A percentile compares a stretch with the other conserved stretches of the same genome.
These are phyloP conservation scores for Aspergillus ochraceus DNA, from an alignment of 2,329 filamentous ascomycete genomes.

Conservation along the genomic window DNA sequence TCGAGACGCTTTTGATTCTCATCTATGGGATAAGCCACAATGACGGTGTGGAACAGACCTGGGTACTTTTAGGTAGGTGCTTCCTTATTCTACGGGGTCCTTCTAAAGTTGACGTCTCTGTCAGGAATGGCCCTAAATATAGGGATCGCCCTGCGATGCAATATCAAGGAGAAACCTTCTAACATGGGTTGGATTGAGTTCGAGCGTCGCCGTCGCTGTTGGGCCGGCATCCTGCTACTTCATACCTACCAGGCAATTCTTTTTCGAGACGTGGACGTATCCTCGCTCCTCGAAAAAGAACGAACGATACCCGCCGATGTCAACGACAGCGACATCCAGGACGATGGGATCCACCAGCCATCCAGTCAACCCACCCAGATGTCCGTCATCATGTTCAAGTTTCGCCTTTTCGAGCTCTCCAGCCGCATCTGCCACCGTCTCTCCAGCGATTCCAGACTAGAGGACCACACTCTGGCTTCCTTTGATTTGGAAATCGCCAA, in stretches of 20 bases:
- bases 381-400: conserved; percentile 32
- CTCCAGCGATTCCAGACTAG: conserved; percentile 7
- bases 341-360: conserved; percentile 7
- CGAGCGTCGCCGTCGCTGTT: conserved; percentile 31
- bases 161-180: conserved; percentile 18
- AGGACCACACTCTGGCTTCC: conserved; percentile 2
- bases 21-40: conserved; percentile 23
- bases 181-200: conserved; percentile 20
- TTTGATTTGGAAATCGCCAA: conserved; percentile 18
- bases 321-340: conserved; percentile 23
- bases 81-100: background rate
- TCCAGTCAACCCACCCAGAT: conserved; percentile 29
- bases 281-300: conserved; percentile 25
- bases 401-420: conserved; percentile 29
- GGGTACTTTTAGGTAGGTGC: conserved; percentile 28
- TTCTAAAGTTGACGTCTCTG: background rate
- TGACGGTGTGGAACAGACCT: conserved; percentile 18
- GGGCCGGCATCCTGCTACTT: conserved; percentile 32
- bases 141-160: conserved; percentile 30
- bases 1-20: conserved; percentile 32
- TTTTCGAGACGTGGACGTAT: conserved; percentile 23
- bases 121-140: conserved; percentile 29
- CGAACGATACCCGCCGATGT: conserved; percentile 23
- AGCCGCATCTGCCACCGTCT: conserved; percentile 25
- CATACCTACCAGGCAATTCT: conserved; percentile 33